phyloP scores from a whole-genome alignment of 192 early-diverging fungal species.

The Jimgerdemannia lactiflua region DNA sequence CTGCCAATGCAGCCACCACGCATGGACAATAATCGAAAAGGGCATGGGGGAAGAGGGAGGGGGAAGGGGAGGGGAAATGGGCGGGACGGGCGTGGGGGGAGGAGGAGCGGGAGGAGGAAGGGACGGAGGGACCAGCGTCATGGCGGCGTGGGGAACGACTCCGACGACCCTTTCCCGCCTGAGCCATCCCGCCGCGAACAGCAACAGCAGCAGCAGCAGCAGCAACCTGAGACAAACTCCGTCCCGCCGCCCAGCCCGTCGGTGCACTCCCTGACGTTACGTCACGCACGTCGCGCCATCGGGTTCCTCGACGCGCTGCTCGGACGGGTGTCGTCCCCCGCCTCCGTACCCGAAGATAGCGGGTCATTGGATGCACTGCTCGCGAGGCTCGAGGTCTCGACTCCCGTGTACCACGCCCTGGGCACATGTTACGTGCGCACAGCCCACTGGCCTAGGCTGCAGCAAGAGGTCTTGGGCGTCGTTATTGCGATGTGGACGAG shows the following conservation, averaged over 20 bases:
- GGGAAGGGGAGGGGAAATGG: not conserved
- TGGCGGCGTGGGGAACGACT: not conserved
- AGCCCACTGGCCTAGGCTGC: not conserved
- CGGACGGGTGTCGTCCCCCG: too few species aligned
- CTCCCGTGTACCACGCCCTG: not conserved
- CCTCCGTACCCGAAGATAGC: not conserved
- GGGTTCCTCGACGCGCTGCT: not conserved
- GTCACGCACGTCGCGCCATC: not conserved
- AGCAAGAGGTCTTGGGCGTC: not conserved
- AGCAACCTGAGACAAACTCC: not conserved
- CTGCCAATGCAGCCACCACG: too few species aligned
- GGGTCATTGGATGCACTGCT: not conserved
- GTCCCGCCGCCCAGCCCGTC: too few species aligned
- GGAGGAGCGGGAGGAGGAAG: not conserved
- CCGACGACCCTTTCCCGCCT: not conserved
- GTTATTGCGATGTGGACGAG: not conserved
- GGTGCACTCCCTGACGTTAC: not conserved
- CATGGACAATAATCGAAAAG: not conserved
- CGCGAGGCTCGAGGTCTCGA: not conserved
- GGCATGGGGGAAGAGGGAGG: not conserved
- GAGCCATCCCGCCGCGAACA: not conserved
- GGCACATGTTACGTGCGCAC: not conserved
- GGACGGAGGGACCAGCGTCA: not conserved
- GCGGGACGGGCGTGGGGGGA: not conserved
- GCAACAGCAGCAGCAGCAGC: not conserved